A percentile compares a stretch with the other conserved stretches of the same genome.
phyloP scores from a whole-genome alignment of 768 basidiomycete genomes.

The Rhizopogon vesiculosus region DNA sequence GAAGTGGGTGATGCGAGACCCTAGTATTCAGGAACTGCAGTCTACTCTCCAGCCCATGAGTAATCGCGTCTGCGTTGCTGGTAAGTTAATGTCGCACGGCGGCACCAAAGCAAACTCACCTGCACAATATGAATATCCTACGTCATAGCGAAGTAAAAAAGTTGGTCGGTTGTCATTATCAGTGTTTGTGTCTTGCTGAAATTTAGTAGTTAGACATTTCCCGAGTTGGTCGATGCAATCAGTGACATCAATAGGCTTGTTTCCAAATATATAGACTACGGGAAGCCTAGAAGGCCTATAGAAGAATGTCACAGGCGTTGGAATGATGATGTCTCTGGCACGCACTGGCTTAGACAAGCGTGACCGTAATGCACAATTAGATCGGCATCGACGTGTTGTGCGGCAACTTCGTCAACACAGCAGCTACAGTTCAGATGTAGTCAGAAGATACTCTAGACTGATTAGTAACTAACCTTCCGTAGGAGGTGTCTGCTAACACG shows the following conservation, averaged over 20 bases:
- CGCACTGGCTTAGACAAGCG: constrained; percentile 91
- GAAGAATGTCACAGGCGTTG: background rate
- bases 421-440: constrained; percentile 43
- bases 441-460: constrained; percentile 1
- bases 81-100: background rate
- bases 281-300: constrained; percentile 81
- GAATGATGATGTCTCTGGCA: constrained; percentile 2
- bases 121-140: constrained; percentile 65
- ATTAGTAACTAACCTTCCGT: constrained; percentile 71
- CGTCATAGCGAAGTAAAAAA: constrained; percentile 68
- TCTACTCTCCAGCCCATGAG: background rate
- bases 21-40: constrained; percentile 6
- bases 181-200: background rate
- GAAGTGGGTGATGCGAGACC: constrained; percentile 35
- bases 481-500: constrained; percentile 96
- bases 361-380: constrained; percentile 93
- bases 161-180: constrained; percentile 11
- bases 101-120: constrained; percentile 32
- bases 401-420: constrained; percentile 94
- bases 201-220: constrained; percentile 23
- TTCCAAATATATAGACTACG: constrained; percentile 88
- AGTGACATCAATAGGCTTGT: constrained; percentile 55
- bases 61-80: background rate
- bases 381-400: constrained; percentile 90
- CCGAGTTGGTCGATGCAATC: constrained; percentile 43